A percentile compares a stretch with the other conserved stretches of the same genome.
phyloP scores from a whole-genome alignment of 805 yeast genomes.

The Sungouiozyma intestinalis region DNA sequence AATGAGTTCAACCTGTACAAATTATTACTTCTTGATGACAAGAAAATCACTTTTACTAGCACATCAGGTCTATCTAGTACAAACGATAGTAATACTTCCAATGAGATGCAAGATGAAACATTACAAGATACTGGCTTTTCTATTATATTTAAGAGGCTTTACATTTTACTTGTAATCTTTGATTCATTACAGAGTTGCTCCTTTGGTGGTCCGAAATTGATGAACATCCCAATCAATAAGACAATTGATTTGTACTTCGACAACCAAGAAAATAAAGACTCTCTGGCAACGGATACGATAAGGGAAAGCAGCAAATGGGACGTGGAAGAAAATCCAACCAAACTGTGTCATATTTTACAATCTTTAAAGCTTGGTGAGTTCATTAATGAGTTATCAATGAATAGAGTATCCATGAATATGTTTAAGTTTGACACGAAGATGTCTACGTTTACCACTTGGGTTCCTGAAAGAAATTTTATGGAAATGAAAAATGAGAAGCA shows the following conservation, averaged over 20 bases:
- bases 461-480: constrained; percentile 4
- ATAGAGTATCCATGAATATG: constrained; percentile 15
- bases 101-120: constrained; percentile 18
- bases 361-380: constrained; percentile 20
- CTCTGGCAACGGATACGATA: not conserved
- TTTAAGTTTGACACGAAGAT: not conserved
- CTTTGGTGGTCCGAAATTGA: constrained; percentile 37
- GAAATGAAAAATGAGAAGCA: constrained; percentile 3
- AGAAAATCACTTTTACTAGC: not conserved
- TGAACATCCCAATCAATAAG: constrained; percentile 20
- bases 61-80: not conserved
- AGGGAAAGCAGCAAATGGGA: constrained; percentile 17
- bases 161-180: constrained; percentile 36
- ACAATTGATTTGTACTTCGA: constrained; percentile 10
- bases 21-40: constrained; percentile 20
- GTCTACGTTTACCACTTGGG: constrained; percentile 7
- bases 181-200: constrained; percentile 44
- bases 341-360: constrained; percentile 15
- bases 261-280: not conserved
- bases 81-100: not conserved
- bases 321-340: constrained; percentile 18
- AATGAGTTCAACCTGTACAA: constrained; percentile 46
- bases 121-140: constrained; percentile 19
- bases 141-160: constrained; percentile 34
- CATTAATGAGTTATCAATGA: constrained; percentile 16